Percentiles rank a stretch among this genome's conserved stretches.
Evolutionary conservation across 345 rosid species (phyloP).

Genomic region (Brassica nigra): DNA sequence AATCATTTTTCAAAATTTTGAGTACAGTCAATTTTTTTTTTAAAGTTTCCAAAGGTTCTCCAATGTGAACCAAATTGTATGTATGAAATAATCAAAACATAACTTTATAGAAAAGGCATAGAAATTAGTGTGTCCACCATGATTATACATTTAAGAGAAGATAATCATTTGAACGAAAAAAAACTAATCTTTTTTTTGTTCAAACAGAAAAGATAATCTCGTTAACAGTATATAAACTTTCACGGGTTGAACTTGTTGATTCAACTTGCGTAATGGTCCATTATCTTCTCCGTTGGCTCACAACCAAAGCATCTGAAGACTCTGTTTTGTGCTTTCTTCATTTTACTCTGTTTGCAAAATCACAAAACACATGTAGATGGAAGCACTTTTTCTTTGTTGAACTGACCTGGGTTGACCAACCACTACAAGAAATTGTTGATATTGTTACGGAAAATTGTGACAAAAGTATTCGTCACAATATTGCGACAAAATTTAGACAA

Average conservation of each 20-base stretch:
- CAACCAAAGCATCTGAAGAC: constrained; percentile 42
- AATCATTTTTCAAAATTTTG: not conserved
- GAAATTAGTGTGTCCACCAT: not conserved
- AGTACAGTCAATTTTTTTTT: not conserved
- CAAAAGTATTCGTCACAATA: too few species aligned
- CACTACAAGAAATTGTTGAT: constrained; percentile 9
- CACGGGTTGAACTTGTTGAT: too few species aligned
- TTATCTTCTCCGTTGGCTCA: too few species aligned
- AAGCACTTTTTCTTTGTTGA: not conserved
- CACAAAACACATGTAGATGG: constrained; percentile 8
- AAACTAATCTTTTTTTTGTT: too few species aligned
- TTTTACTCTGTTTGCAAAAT: constrained; percentile 62
- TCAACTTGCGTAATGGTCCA: too few species aligned
- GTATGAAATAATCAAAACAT: not conserved
- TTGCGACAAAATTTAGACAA: too few species aligned
- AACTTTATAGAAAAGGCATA: not conserved
- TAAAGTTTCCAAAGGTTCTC: not conserved
- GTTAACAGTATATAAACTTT: too few species aligned
- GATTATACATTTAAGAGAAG: not conserved
- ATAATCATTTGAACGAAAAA: not conserved
- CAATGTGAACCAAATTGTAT: not conserved
- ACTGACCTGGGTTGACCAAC: constrained; percentile 21
- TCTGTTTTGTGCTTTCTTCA: constrained; percentile 73
- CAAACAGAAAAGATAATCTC: too few species aligned
- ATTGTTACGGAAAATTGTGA: too few species aligned